A percentile compares a stretch with the other conserved stretches of the same genome.
These are phyloP conservation scores for Monosporascus sp. DNA, from an alignment of 2,329 filamentous ascomycete genomes.

Conservation along the genomic window DNA sequence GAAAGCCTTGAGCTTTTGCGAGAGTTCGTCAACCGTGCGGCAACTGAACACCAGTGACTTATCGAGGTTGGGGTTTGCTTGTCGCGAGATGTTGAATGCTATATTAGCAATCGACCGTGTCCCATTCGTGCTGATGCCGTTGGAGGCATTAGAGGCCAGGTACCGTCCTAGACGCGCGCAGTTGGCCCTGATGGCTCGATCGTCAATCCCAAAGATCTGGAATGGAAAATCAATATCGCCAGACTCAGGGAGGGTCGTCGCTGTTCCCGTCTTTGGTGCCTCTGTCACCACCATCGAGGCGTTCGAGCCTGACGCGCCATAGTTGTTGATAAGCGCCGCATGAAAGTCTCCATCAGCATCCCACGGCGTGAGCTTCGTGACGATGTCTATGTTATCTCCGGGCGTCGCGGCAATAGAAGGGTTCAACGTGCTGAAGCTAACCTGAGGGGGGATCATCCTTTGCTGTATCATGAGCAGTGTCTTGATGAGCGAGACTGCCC, in stretches of 20 bases:
- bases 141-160: conserved; percentile 10
- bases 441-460: conserved; percentile 25
- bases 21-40: conserved; percentile 20
- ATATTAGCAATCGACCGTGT: conserved; percentile 18
- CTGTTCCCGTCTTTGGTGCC: conserved; percentile 6
- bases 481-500: conserved; percentile 26
- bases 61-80: conserved; percentile 22
- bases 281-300: conserved; percentile 18
- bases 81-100: conserved; percentile 25
- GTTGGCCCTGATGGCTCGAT: conserved; percentile 13
- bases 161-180: conserved; percentile 9
- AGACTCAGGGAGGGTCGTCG: conserved; percentile 5
- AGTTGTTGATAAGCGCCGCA: conserved; percentile 28
- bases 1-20: conserved; percentile 11
- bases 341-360: conserved; percentile 2
- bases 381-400: too few relatives aligned
- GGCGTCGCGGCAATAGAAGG: too few relatives aligned
- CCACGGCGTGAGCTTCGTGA: conserved; percentile 12
- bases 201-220: conserved; percentile 15
- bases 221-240: conserved; percentile 8
- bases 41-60: conserved; percentile 19
- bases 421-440: conserved; percentile 25
- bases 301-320: conserved; percentile 30
- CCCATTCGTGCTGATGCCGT: conserved; percentile 2
- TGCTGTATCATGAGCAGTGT: conserved; percentile 25